phyloP scores from a whole-genome alignment of 257 asterid genomes.

The Salvia miltiorrhiza region DNA sequence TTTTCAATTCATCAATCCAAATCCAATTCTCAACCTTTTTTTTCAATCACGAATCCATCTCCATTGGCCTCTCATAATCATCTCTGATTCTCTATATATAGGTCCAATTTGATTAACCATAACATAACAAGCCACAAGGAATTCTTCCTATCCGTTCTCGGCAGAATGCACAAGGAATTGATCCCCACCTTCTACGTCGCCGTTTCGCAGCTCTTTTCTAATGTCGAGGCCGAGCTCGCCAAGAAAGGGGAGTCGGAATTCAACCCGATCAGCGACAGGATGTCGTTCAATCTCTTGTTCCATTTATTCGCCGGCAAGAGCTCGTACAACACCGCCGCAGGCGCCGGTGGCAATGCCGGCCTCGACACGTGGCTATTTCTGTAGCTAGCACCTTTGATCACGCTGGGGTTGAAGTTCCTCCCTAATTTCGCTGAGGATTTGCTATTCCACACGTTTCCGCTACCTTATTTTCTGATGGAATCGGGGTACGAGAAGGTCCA shows the following conservation, averaged over 20 bases:
- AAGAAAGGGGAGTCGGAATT: conserved; percentile 20
- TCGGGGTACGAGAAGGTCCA: conserved; percentile 26
- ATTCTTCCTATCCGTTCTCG: neutral
- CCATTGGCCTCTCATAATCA: no score
- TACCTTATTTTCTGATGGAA: conserved; percentile 20
- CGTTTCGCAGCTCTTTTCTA: conserved; percentile 4
- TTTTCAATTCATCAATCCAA: no score
- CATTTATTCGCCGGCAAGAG: conserved; percentile 16
- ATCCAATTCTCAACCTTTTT: no score
- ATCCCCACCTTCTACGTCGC: conserved; percentile 27
- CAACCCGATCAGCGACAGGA: conserved; percentile 23
- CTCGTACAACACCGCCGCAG: conserved; percentile 23
- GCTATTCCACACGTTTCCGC: conserved; percentile 30
- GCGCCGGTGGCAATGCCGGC: conserved; percentile 1
- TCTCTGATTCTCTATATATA: no score
- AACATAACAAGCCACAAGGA: neutral
- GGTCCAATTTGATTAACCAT: no score
- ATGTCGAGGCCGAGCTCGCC: conserved; percentile 26
- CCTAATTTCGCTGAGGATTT: conserved; percentile 34
- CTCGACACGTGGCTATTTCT: conserved; percentile 33
- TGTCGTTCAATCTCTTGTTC: conserved; percentile 32
- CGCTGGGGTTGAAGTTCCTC: conserved; percentile 27
- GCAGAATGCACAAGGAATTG: neutral
- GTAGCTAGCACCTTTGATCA: conserved; percentile 31
- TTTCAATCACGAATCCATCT: no score